Percentiles rank a stretch among this genome's conserved stretches.
Conservation (phyloP, 352 stramenopile species). For the Pythium coloratum region DNA sequence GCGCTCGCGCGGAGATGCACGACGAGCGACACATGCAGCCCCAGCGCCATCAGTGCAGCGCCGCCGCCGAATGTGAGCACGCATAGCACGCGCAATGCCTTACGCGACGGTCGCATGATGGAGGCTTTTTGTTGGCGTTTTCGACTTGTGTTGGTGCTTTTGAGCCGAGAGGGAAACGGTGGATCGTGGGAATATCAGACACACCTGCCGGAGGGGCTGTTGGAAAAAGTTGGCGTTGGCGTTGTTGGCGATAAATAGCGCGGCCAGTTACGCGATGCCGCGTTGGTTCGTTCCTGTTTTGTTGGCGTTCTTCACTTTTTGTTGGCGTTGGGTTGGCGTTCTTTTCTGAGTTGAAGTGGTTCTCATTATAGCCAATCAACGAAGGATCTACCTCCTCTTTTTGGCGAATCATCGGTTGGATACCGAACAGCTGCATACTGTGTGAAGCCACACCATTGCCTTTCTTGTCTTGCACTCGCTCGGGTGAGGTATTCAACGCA, state of each 20-base stretch:
- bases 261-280: conserved; percentile 7
- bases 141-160: neutral
- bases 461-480: neutral
- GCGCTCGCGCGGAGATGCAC: conserved; percentile 54
- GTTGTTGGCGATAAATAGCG: conserved; percentile 1
- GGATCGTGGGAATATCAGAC: conserved; percentile 1
- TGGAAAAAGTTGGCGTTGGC: conserved; percentile 10
- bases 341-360: conserved; percentile 4
- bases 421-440: neutral
- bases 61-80: conserved; percentile 55
- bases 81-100: conserved; percentile 58
- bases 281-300: neutral
- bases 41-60: conserved; percentile 48
- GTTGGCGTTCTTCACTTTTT: conserved; percentile 10
- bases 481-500: neutral
- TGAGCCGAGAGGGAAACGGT: neutral
- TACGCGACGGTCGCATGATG: conserved; percentile 64
- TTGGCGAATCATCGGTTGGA: neutral
- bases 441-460: neutral
- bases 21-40: conserved; percentile 50
- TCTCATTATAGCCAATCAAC: neutral
- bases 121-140: neutral
- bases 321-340: neutral
- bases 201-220: neutral
- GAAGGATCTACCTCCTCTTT: neutral